phyloP scores from a whole-genome alignment of 2,329 filamentous ascomycete species.

The Ceratocystiopsis brevicomis region DNA sequence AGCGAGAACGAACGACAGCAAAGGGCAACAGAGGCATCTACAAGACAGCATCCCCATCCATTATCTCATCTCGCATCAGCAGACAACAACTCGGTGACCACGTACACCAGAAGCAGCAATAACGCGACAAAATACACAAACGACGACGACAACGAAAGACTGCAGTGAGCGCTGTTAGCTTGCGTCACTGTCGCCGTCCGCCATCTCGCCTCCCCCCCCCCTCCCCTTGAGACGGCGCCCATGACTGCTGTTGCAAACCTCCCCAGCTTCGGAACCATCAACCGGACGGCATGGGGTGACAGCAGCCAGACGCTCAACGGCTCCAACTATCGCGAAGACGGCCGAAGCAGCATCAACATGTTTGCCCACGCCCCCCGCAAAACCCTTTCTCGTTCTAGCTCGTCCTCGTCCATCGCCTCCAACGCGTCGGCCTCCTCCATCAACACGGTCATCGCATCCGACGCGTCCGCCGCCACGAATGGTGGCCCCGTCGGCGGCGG shows the following conservation, averaged over 20 bases:
- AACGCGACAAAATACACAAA: too few species aligned
- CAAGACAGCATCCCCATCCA: too few species aligned
- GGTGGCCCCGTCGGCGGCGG: constrained; percentile 12
- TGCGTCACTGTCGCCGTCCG: neutral
- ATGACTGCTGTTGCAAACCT: constrained; percentile 53
- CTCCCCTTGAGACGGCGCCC: constrained; percentile 14
- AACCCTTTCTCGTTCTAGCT: constrained; percentile 69
- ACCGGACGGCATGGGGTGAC: constrained; percentile 47
- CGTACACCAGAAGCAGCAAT: too few species aligned
- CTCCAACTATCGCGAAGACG: constrained; percentile 67
- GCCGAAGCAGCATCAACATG: constrained; percentile 76
- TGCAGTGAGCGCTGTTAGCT: neutral
- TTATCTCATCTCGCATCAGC: too few species aligned
- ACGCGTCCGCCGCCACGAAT: constrained; percentile 25
- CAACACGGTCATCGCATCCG: constrained; percentile 41
- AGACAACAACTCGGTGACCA: too few species aligned
- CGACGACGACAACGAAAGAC: neutral
- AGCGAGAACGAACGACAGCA: too few species aligned
- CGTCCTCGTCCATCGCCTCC: constrained; percentile 68
- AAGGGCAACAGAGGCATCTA: too few species aligned
- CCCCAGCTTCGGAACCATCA: constrained; percentile 43
- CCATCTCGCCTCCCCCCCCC: constrained; percentile 1
- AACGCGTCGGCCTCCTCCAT: constrained; percentile 39
- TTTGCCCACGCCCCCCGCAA: constrained; percentile 61
- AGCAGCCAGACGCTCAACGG: constrained; percentile 28